Evolutionary conservation across 2,329 filamentous ascomycete species (phyloP).

Genomic region (Basipetospora chlamydospora): DNA sequence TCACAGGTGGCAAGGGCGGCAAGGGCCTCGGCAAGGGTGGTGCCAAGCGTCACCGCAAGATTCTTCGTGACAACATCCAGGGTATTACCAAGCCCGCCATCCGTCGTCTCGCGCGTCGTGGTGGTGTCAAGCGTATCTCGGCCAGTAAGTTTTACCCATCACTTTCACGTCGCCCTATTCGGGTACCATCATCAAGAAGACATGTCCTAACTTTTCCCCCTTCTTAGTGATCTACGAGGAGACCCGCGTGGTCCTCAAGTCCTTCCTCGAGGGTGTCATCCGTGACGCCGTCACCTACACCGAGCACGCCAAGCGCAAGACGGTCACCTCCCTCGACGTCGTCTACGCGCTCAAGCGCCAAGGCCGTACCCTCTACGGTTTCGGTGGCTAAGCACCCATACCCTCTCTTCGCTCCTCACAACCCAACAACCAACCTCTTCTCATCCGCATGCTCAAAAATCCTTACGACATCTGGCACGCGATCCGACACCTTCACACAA

Average conservation of each 20-base stretch:
- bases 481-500: too few relatives aligned
- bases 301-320: constrained; percentile 71
- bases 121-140: constrained; percentile 99
- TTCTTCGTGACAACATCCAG: constrained; percentile 98
- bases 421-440: too few relatives aligned
- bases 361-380: constrained; percentile 71
- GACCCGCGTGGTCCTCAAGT: constrained; percentile 64
- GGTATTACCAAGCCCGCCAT: constrained; percentile 98
- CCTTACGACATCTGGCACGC: too few relatives aligned
- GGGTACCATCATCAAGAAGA: not conserved
- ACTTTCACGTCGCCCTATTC: too few relatives aligned
- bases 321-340: constrained; percentile 55
- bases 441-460: too few relatives aligned
- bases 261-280: constrained; percentile 64
- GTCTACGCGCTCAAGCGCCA: constrained; percentile 58
- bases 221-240: constrained; percentile 59
- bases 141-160: constrained; percentile 72
- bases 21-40: constrained; percentile 97
- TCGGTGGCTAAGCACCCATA: constrained; percentile 64
- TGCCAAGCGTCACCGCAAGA: constrained; percentile 98
- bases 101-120: constrained; percentile 95
- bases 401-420: too few relatives aligned
- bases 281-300: constrained; percentile 67
- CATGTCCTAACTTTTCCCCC: constrained; percentile 5
- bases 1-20: constrained; percentile 76